These are phyloP conservation scores for Ogataea wickerhamii DNA, from an alignment of 805 yeast genomes.

Conservation along the genomic window DNA sequence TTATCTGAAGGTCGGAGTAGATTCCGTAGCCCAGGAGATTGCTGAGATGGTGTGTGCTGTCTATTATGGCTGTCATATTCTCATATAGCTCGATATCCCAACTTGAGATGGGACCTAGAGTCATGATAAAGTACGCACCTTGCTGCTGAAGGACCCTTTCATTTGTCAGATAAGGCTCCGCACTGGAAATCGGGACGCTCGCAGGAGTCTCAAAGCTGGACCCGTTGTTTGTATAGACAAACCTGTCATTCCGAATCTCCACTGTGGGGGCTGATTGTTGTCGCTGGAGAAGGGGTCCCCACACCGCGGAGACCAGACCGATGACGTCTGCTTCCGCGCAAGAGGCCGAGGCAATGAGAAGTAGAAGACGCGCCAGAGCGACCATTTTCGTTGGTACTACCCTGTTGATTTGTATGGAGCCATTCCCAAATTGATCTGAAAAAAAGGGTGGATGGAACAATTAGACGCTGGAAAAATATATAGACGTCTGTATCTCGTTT, in stretches of 20 bases:
- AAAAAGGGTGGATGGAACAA: too few species aligned
- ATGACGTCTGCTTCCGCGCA: slow-evolving; percentile 9
- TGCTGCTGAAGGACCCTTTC: slow-evolving; percentile 9
- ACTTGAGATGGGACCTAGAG: slow-evolving; percentile 11
- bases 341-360: not conserved
- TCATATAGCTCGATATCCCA: slow-evolving; percentile 42
- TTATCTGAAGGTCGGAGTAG: slow-evolving; percentile 81
- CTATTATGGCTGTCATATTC: slow-evolving; percentile 75
- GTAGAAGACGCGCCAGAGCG: not conserved
- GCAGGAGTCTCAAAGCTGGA: slow-evolving; percentile 9
- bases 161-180: slow-evolving; percentile 10
- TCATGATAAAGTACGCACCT: slow-evolving; percentile 14
- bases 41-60: slow-evolving; percentile 59
- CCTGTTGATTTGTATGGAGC: too few species aligned
- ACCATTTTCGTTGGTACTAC: not conserved
- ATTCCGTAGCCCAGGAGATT: slow-evolving; percentile 90
- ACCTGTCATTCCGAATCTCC: slow-evolving; percentile 8
- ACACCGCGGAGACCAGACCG: slow-evolving; percentile 8
- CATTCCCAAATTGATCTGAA: too few species aligned
- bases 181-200: slow-evolving; percentile 4
- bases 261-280: slow-evolving; percentile 9
- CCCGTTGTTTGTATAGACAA: slow-evolving; percentile 17
- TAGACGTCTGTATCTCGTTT: too few species aligned
- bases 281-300: slow-evolving; percentile 6
- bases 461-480: too few species aligned